These are phyloP conservation scores for Lophiotrema nucula DNA, from an alignment of 495 filamentous ascomycete genomes.

Conservation along the genomic window DNA sequence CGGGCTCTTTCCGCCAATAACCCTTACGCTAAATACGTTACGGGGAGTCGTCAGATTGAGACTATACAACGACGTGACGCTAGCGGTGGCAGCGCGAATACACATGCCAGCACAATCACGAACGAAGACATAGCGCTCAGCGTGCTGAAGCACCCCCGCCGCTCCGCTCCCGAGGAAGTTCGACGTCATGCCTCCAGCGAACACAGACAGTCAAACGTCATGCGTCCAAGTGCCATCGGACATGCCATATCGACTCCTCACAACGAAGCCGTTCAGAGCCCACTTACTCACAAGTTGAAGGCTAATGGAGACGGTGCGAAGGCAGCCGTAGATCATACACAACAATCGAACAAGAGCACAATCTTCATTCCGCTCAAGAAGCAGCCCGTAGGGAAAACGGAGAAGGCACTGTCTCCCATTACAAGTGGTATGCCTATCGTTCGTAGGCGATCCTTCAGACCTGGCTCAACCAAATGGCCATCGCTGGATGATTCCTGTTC, in stretches of 20 bases:
- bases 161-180: no score
- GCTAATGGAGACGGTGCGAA: not conserved
- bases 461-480: slow-evolving; percentile 6
- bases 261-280: slow-evolving; percentile 1
- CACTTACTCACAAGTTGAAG: slow-evolving; percentile 3
- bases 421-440: no score
- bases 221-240: no score
- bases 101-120: not conserved
- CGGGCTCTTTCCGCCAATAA: not conserved
- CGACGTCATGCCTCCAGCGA: no score
- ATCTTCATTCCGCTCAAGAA: no score
- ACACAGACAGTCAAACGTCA: no score
- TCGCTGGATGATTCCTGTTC: not conserved
- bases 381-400: no score
- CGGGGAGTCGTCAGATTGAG: not conserved
- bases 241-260: slow-evolving; percentile 2
- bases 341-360: no score
- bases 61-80: no score
- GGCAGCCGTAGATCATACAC: not conserved
- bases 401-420: no score
- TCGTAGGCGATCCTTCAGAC: not conserved
- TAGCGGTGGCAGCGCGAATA: no score
- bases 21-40: not conserved
- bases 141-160: not conserved
- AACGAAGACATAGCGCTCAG: not conserved